Evolutionary conservation across 257 asterid species (phyloP), one percentile per base, ranked within the genome.

Genomic region (Perilla frutescens): DNA sequence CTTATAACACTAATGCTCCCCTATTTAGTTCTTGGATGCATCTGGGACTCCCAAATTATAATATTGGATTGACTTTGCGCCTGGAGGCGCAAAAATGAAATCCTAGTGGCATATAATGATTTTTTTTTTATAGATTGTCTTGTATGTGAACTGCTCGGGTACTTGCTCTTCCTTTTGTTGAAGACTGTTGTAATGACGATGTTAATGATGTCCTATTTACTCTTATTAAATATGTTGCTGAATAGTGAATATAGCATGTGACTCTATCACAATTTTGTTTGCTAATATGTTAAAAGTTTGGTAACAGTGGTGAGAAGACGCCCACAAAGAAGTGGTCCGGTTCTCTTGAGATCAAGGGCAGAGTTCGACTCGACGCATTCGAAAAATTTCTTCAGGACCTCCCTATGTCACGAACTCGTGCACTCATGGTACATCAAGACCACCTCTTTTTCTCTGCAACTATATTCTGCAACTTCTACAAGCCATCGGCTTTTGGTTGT

Each of bases 371-470:
- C 34, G 99, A 88, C 47, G 96, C 99, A 1, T 95, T 95, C 78
- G 98, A 89, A 66, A 95, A 92, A 76, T 95, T 95, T 75, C 79
- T 95, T 51, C 90, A 83, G 80, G 96, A 92, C 67, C 98, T 95
- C 77, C 99, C 96, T 0, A 86, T 78, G 89, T 95, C 99, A 50
- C 95, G 99, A 68, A 86, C 96, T 34, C 99, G 99, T 76, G 97
- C 98, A 79, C 96, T 95, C 90, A 95, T 95, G 99, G 99, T 95
- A 95, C 85, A 79, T 86, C 79, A 82, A 88, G 93, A 85, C 87
- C 84, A 71, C 70, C 76, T 77, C 84, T 84, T 80, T 82, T 67
- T 83, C 70, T 66, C 78, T 75, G 83, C 80, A 76, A 70, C 82
- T 84, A 72, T 63, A 59, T 68, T 77, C 62, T 74, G 26, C 79